Base-by-base conservation (phyloP, 306 rosid genomes). In the Quillaja saponaria region DNA sequence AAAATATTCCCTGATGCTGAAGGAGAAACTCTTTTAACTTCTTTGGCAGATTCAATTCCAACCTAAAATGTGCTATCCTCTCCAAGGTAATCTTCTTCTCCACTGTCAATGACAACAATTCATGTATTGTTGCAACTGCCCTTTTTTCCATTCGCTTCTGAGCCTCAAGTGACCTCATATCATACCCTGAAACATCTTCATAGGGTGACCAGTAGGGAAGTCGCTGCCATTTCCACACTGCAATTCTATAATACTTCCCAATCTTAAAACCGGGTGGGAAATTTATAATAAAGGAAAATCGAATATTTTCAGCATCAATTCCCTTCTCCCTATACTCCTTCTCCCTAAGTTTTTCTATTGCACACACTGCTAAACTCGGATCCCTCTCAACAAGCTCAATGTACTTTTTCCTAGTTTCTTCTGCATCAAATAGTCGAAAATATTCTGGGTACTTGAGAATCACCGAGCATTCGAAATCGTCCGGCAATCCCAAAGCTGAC, bases 231-330 rank as follows among this genome's bases (percentile, higher is more conserved):
- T 89, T 86, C 96, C 95, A 86, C 80, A 86, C 80, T 0, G 92
- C 95, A 76, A 86, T 81, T 63, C 84, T 82, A 52, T 71, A 84
- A 71, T 80, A 91, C 87, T 84, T 88, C 0, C 92, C 82, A 49
- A 91, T 88, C 90, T 86, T 91, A 66, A 91, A 91, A n/a, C 96
- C 96, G 0, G 95, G 92, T 0, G 92, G 98, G 21, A 88, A 88
- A 69, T 91, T 80, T 63, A 91, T 76, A 53, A 83, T 21, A 61
- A 88, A 88, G 0, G 96, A 77, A 66, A 88, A 91, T 74, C 95
- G 69, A 63, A 82, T 61, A 69, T 91, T 81, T 76, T 88, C 96
- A 13, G 90, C 87, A 56, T 81, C 88, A 74, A 66, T 68, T 37
- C 96, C 97, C 69, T 59, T 85, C 57, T 78, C 88, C 54, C 96